phyloP scores from a whole-genome alignment of 139 green algal genomes.

The Raphidocelis subcapitata region DNA sequence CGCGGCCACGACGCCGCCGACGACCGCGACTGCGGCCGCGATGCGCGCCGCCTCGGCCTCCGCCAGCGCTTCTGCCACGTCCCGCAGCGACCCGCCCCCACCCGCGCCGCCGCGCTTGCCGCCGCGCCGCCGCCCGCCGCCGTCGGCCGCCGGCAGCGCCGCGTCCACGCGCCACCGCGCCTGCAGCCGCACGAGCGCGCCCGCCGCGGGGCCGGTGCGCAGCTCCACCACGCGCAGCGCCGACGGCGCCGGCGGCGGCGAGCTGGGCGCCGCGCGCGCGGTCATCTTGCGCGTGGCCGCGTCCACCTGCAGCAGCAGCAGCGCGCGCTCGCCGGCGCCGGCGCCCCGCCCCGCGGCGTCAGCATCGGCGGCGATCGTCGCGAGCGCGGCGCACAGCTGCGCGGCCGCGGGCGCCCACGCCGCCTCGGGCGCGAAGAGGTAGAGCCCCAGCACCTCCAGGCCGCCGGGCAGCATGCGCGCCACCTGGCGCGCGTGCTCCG shows the following conservation, averaged over 20 bases:
- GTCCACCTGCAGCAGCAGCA: conserved; percentile 54
- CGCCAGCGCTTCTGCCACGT: background rate
- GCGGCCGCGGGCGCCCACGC: conserved; percentile 16
- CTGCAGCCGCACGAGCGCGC: conserved; percentile 10
- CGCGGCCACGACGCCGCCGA: background rate
- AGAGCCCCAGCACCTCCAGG: conserved; percentile 47
- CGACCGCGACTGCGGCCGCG: conserved; percentile 1
- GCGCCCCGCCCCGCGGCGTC: background rate
- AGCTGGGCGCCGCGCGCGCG: conserved; percentile 10
- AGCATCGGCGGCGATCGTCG: conserved; percentile 10
- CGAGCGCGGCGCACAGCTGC: conserved; percentile 27
- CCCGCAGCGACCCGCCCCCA: conserved; percentile 9
- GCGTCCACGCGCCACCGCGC: conserved; percentile 34
- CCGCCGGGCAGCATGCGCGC: conserved; percentile 56
- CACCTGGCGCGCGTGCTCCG: conserved; percentile 59
- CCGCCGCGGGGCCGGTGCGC: conserved; percentile 26
- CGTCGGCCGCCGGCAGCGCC: conserved; percentile 10
- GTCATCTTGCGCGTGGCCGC: conserved; percentile 28
- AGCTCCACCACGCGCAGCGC: conserved; percentile 32
- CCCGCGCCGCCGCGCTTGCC: background rate
- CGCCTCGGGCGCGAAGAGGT: conserved; percentile 37
- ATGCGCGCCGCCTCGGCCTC: background rate
- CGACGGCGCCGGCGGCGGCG: background rate
- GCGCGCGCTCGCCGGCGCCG: conserved; percentile 5
- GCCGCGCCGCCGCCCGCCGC: background rate